Percentiles rank a stretch among this genome's conserved stretches.
Evolutionary conservation across 768 basidiomycete species (phyloP).

Genomic region (Mycena filopes): DNA sequence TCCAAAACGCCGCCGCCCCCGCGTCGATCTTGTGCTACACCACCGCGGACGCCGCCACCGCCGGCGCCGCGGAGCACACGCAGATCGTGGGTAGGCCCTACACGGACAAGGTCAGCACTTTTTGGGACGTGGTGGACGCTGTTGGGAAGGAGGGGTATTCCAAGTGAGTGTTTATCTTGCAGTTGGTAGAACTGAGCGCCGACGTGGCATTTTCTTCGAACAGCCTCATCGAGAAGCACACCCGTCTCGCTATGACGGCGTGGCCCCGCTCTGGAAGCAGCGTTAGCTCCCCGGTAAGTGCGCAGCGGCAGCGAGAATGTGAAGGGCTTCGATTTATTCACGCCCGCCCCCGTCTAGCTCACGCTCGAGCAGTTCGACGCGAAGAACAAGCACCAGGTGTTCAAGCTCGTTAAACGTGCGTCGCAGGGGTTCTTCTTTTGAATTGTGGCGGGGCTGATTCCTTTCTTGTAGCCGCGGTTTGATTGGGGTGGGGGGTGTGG

Average conservation of each 20-base stretch:
- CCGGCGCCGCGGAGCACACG: background rate
- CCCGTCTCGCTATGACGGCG: conserved; percentile 4
- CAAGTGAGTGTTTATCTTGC: background rate
- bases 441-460: too few relatives aligned
- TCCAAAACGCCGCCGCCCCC: background rate
- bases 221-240: conserved; percentile 15
- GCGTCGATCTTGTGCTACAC: conserved; percentile 4
- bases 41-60: background rate
- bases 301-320: too few relatives aligned
- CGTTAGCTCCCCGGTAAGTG: conserved; percentile 11
- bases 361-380: conserved; percentile 6
- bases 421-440: too few relatives aligned
- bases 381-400: conserved; percentile 1
- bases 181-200: too few relatives aligned
- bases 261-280: conserved; percentile 12
- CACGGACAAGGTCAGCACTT: background rate
- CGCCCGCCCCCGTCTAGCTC: background rate
- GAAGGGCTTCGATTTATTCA: background rate
- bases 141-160: background rate
- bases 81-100: conserved; percentile 16
- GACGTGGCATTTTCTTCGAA: background rate
- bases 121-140: background rate
- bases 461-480: too few relatives aligned
- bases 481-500: too few relatives aligned
- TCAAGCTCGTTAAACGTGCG: conserved; percentile 3